These are phyloP conservation scores for Calonectria hawksworthii DNA, from an alignment of 2,329 filamentous ascomycete species.

Conservation along the genomic window DNA sequence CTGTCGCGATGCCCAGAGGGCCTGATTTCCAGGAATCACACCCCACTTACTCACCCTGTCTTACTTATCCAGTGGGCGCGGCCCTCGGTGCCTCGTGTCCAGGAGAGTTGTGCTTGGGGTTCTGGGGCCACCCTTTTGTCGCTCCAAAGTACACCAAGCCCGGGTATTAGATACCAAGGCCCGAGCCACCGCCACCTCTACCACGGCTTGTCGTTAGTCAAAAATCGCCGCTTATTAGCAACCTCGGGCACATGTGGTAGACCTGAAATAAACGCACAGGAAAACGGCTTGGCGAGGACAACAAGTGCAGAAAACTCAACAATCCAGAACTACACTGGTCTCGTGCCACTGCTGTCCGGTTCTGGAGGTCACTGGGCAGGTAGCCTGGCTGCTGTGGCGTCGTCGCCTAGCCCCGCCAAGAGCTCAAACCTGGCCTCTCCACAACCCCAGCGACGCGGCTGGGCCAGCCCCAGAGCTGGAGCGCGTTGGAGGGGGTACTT, in stretches of 20 bases:
- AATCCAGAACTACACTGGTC: background rate
- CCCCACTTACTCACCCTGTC: constrained; percentile 7
- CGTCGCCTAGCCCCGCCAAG: constrained; percentile 26
- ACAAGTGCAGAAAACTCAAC: background rate
- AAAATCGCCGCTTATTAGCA: background rate
- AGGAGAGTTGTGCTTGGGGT: background rate
- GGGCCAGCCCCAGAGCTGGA: background rate
- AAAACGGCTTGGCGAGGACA: background rate
- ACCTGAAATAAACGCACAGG: background rate
- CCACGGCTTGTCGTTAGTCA: background rate
- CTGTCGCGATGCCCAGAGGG: constrained; percentile 12
- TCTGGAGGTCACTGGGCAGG: background rate
- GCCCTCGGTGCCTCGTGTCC: constrained; percentile 16
- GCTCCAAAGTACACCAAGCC: constrained; percentile 1
- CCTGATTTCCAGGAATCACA: constrained; percentile 21
- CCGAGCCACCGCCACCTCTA: constrained; percentile 18
- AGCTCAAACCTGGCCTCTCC: constrained; percentile 21
- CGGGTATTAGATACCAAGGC: background rate
- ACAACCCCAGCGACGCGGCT: constrained; percentile 27
- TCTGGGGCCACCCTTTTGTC: background rate
- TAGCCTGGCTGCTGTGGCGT: constrained; percentile 26
- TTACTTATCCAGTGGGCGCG: constrained; percentile 5
- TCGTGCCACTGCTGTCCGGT: constrained; percentile 16
- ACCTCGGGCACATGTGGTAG: background rate
- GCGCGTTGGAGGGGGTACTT: constrained; percentile 4